phyloP scores from a whole-genome alignment of 371 early-diverging fungal genomes.

The Syncephalastrum sp. region DNA sequence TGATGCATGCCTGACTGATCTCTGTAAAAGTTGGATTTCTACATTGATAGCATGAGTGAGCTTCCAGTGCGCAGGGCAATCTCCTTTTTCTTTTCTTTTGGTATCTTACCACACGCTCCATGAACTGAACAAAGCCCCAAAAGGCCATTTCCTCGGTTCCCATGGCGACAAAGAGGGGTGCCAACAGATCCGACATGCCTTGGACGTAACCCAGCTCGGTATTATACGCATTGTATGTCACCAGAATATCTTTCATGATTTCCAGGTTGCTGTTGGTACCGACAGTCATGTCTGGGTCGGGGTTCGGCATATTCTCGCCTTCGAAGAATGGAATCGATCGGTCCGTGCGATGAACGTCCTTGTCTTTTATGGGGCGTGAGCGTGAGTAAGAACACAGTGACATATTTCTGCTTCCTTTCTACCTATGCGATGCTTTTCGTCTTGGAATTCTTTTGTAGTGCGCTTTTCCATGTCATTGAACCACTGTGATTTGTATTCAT shows the following conservation, averaged over 20 bases:
- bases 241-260: slow-evolving; percentile 82
- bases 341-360: slow-evolving; percentile 94
- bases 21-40: slow-evolving; percentile 74
- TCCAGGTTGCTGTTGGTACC: slow-evolving; percentile 76
- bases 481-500: slow-evolving; percentile 78
- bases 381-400: slow-evolving; percentile 1
- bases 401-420: slow-evolving; percentile 4
- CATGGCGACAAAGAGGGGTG: slow-evolving; percentile 86
- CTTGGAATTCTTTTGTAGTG: slow-evolving; percentile 61
- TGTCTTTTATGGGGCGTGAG: slow-evolving; percentile 50
- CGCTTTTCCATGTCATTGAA: slow-evolving; percentile 61
- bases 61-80: background rate
- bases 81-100: background rate
- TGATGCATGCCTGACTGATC: slow-evolving; percentile 91
- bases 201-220: slow-evolving; percentile 83
- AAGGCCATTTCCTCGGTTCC: slow-evolving; percentile 88
- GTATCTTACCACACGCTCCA: slow-evolving; percentile 75
- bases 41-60: background rate
- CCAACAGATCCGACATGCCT: slow-evolving; percentile 93
- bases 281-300: slow-evolving; percentile 52
- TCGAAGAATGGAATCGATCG: slow-evolving; percentile 78
- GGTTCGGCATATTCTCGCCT: slow-evolving; percentile 61
- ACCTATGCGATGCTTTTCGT: slow-evolving; percentile 84
- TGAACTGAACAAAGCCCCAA: slow-evolving; percentile 88
- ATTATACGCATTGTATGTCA: slow-evolving; percentile 86